Percentiles rank a stretch among this genome's conserved stretches.
These are phyloP conservation scores for Ogataea angusta DNA, from an alignment of 805 yeast species.

Conservation along the genomic window DNA sequence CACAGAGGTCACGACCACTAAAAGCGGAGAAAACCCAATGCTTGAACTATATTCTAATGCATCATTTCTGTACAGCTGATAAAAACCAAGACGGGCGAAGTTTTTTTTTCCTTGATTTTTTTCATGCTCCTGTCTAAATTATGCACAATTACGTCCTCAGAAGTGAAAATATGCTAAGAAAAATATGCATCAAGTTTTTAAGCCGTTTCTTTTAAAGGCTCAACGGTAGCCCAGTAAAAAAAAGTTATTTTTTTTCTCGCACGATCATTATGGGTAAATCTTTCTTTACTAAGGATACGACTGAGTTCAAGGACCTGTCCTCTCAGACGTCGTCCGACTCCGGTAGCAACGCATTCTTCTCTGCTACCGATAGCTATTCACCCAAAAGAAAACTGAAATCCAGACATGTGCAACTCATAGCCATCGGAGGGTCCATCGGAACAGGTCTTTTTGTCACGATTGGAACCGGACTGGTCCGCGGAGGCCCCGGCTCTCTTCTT, in stretches of 20 bases:
- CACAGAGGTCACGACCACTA: conserved; percentile 60
- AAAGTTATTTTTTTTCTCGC: neutral
- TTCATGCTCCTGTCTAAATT: neutral
- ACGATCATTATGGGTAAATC: conserved; percentile 1
- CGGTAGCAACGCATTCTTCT: conserved; percentile 10
- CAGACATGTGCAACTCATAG: conserved; percentile 39
- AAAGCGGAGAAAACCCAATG: conserved; percentile 83
- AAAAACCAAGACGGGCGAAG: neutral
- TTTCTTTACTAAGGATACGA: neutral
- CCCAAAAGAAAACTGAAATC: conserved; percentile 33
- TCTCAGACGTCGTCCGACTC: conserved; percentile 8
- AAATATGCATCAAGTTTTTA: neutral
- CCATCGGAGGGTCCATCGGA: conserved; percentile 41
- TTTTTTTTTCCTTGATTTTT: neutral
- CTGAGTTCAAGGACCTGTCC: conserved; percentile 3
- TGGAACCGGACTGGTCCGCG: conserved; percentile 33
- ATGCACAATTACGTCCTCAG: conserved; percentile 1
- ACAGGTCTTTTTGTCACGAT: conserved; percentile 38
- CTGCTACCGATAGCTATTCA: conserved; percentile 8
- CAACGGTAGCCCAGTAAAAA: neutral
- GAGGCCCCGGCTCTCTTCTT: conserved; percentile 37
- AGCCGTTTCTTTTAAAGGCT: neutral
- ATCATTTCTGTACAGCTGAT: conserved; percentile 53
- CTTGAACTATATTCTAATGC: conserved; percentile 73
- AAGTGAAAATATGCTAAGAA: neutral